Evolutionary conservation across 106 monocot species (phyloP), one percentile per base, ranked within the genome.

Genomic region (Phalaenopsis equestris): DNA sequence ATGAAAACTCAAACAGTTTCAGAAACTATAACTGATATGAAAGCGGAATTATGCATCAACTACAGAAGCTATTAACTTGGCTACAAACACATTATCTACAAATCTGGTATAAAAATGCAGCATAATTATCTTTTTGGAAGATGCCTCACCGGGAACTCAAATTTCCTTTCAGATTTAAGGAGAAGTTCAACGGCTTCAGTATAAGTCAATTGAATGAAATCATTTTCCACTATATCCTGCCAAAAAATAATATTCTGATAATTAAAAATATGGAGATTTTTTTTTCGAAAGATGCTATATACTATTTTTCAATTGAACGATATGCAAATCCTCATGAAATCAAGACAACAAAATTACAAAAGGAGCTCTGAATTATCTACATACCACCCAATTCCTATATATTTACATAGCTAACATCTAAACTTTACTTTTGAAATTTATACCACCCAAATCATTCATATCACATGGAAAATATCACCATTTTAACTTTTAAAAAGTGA

Each of bases 211-310:
- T 98, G 94, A 82, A 94, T 85, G 82, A 98, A 98, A 42, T 91
- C 94, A 73, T 94, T 98, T 86, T 93, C 92, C 73, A 89, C 91
- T 82, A 98, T 90, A 84, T 93, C 89, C 98, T 98, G 88, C 41
- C 38, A 86, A 82, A 42, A 73, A 42, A 30, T 15, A 76, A 55
- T 57, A 74, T n/a, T 49, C 56, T 77, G 38, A 8, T 41, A 77
- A 4, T 55, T 30, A 55, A 1, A 24, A 55, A 38, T 36, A 10
- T 55, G 7, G 15, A 36, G 15, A 37, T 55, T 12, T 52, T 52
- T 52, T 52, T 52, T 52, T 52, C 55, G 36, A 77, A 49, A 47
- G 21, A 76, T 2, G 15, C 47, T 5, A 2, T 16, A 48, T 19
- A n/a, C 10, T 47, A 6, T 67, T 67, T 56, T 70, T 39, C 70